These are phyloP conservation scores for Daphne laureola DNA, from an alignment of 441 rosid species.

Conservation along the genomic window DNA sequence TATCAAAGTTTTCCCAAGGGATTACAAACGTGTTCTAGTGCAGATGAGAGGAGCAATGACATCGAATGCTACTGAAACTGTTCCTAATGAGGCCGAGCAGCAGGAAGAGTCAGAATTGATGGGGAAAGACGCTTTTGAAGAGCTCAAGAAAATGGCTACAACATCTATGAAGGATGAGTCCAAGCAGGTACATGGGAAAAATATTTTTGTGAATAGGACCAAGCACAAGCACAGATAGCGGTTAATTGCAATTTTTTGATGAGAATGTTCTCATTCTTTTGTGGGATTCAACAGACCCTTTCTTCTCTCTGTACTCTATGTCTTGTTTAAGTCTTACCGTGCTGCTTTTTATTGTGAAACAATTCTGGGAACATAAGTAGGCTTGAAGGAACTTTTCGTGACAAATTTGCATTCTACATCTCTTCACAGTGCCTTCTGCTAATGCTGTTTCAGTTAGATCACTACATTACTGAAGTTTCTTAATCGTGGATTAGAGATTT, in stretches of 20 bases:
- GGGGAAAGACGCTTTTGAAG: slow-evolving; percentile 82
- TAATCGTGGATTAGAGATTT: too few relatives aligned
- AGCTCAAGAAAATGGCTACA: slow-evolving; percentile 87
- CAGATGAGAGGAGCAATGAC: slow-evolving; percentile 59
- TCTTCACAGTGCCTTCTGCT: too few relatives aligned
- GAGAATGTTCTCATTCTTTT: background rate
- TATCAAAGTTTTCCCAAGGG: slow-evolving; percentile 94
- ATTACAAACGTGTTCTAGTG: slow-evolving; percentile 89
- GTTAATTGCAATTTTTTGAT: background rate
- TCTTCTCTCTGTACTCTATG: background rate
- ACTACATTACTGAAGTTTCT: too few relatives aligned
- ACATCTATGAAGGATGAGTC: slow-evolving; percentile 40
- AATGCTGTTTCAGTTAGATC: too few relatives aligned
- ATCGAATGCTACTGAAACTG: slow-evolving; percentile 31
- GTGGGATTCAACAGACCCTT: background rate
- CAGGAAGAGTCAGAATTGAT: slow-evolving; percentile 46
- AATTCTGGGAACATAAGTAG: too few relatives aligned
- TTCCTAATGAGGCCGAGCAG: slow-evolving; percentile 47
- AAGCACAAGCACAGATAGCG: background rate
- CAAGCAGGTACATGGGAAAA: slow-evolving; percentile 28
- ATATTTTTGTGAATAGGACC: too few relatives aligned
- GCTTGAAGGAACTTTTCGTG: too few relatives aligned
- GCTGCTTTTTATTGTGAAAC: background rate
- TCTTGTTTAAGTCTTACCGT: background rate
- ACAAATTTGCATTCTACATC: too few relatives aligned